Evolutionary conservation across 352 stramenopile species (phyloP).

Genomic region (Phytophthora vignae): DNA sequence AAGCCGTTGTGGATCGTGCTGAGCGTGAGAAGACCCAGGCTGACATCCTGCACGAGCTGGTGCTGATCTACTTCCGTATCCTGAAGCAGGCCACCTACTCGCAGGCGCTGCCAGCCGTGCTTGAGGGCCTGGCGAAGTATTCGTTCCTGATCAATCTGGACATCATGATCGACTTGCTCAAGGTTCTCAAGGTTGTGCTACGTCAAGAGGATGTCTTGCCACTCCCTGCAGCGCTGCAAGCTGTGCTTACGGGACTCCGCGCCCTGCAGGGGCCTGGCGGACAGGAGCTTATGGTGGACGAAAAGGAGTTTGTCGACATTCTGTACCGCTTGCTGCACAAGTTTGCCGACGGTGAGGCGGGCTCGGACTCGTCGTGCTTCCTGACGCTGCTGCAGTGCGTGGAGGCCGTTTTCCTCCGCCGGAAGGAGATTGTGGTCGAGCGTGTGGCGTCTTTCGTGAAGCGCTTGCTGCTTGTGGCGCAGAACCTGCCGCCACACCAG

Average conservation of each 20-base stretch:
- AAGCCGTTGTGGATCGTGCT: slow-evolving; percentile 93
- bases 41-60: slow-evolving; percentile 95
- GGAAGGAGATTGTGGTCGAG: slow-evolving; percentile 95
- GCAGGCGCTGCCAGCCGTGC: slow-evolving; percentile 90
- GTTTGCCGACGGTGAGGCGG: slow-evolving; percentile 70
- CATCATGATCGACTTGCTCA: slow-evolving; percentile 97
- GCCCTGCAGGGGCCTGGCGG: slow-evolving; percentile 93
- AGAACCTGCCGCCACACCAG: slow-evolving; percentile 88
- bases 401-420: slow-evolving; percentile 92
- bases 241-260: slow-evolving; percentile 93
- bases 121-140: slow-evolving; percentile 95
- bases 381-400: slow-evolving; percentile 91
- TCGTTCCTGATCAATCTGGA: slow-evolving; percentile 98
- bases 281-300: slow-evolving; percentile 96
- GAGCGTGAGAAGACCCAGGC: slow-evolving; percentile 94
- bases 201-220: slow-evolving; percentile 76
- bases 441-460: slow-evolving; percentile 97
- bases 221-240: slow-evolving; percentile 74
- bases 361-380: slow-evolving; percentile 59
- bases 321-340: slow-evolving; percentile 92
- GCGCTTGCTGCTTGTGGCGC: slow-evolving; percentile 89
- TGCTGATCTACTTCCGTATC: slow-evolving; percentile 97
- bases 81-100: slow-evolving; percentile 93
- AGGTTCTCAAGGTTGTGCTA: slow-evolving; percentile 95
- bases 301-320: slow-evolving; percentile 96